Base-by-base conservation (phyloP, 352 stramenopile genomes). In the Globisporangium yorkense region DNA sequence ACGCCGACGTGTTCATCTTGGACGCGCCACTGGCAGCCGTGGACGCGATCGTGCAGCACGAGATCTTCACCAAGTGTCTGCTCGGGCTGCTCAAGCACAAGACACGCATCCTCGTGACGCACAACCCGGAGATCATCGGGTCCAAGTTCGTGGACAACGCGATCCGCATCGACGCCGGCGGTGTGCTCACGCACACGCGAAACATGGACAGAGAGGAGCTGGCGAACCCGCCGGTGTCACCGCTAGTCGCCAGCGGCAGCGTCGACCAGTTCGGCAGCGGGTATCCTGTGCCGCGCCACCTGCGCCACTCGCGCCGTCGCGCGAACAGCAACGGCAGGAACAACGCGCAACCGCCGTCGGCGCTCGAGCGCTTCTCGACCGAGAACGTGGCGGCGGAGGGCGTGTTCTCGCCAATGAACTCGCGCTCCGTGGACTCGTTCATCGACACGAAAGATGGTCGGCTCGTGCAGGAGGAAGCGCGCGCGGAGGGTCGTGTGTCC, bases 41-140 rank as follows among this genome's bases (percentile, higher is more conserved):
- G 15, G 74, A 83, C 51, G 68, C 75, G 5, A 79, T 80, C 53
- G 80, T 88, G 41, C 73, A 77, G 51, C 87, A 87, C n/a, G 81
- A 96, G 56, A 82, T 96, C 54, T 95, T 96, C 59, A 75, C 77
- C 20, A 85, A 84, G 50, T 96, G 85, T 41, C 61, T 97, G 2
- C 27, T 87, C 18, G 72, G 75, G 0, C 65, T 91, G 12, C 58
- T 94, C 51, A 62, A 67, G 20, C 63, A 86, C 62, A 89, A 89
- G 65, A 89, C 79, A 16, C 68, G 80, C 39, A 56, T 94, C 9
- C 56, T 92, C 40, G 82, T 87, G 27, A 90, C 82, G 12, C 80
- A 85, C 56, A 80, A 81, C 40, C 65, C 75, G 7, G 80, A 87
- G 55, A 87, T 88, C 54, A 74, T 89, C 47, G 66, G 67, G 13